Evolutionary conservation across 202 grass and related monocot genomes (phyloP).

Genomic region (Tripidium arundinaceum): DNA sequence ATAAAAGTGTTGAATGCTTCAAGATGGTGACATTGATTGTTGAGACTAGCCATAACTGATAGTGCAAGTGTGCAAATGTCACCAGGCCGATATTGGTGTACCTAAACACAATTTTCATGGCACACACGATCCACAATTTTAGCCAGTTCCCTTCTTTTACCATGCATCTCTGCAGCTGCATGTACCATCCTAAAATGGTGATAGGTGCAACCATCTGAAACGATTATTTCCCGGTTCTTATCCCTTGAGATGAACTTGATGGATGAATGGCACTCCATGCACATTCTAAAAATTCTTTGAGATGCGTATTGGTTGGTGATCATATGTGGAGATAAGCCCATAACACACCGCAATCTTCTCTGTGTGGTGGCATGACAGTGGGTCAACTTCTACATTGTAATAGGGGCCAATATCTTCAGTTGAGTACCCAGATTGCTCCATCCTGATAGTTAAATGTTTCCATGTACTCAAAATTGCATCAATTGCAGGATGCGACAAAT

Average conservation of each 20-base stretch:
- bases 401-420: slow-evolving; percentile 45
- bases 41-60: neutral
- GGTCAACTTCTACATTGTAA: slow-evolving; percentile 48
- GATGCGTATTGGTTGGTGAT: slow-evolving; percentile 40
- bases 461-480: slow-evolving; percentile 44
- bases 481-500: slow-evolving; percentile 47
- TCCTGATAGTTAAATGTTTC: slow-evolving; percentile 42
- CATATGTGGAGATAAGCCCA: slow-evolving; percentile 46
- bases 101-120: slow-evolving; percentile 6
- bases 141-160: slow-evolving; percentile 19
- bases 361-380: slow-evolving; percentile 65
- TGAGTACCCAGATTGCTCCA: slow-evolving; percentile 52
- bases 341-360: slow-evolving; percentile 53
- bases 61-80: neutral
- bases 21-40: neutral
- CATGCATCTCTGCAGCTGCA: slow-evolving; percentile 58
- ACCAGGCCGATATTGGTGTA: neutral
- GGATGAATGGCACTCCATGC: slow-evolving; percentile 59
- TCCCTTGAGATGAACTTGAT: slow-evolving; percentile 56
- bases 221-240: slow-evolving; percentile 37
- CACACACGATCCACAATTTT: slow-evolving; percentile 13
- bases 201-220: slow-evolving; percentile 58
- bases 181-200: slow-evolving; percentile 47
- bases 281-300: slow-evolving; percentile 66
- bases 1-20: neutral